Evolutionary conservation across 345 rosid genomes (phyloP).

Genomic region (Dovyalis caffra): DNA sequence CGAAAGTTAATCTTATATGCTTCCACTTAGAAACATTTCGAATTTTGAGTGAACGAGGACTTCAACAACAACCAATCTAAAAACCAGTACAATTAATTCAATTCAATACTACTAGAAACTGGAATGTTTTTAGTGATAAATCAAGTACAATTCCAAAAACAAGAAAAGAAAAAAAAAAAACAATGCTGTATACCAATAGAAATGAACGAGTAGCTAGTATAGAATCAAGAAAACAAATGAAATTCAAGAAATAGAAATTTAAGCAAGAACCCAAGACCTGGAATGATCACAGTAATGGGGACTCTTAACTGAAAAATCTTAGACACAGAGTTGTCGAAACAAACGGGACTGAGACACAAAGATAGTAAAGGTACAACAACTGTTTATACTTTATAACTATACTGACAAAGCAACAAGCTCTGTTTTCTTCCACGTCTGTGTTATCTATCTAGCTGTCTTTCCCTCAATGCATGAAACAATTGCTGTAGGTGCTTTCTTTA

Average conservation of each 20-base stretch:
- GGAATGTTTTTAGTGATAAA: not conserved
- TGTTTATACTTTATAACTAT: not conserved
- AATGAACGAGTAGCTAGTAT: too few relatives aligned
- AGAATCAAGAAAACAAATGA: too few relatives aligned
- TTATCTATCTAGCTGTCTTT: not conserved
- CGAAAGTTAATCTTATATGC: not conserved
- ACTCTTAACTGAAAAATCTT: not conserved
- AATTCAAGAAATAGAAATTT: not conserved
- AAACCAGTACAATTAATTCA: too few relatives aligned
- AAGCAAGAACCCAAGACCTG: not conserved
- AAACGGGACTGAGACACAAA: too few relatives aligned
- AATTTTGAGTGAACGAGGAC: not conserved
- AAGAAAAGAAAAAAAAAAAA: too few relatives aligned
- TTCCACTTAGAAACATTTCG: not conserved
- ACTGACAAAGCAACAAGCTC: conserved; percentile 1
- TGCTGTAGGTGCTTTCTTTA: not conserved
- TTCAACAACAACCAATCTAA: too few relatives aligned
- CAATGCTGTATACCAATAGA: too few relatives aligned
- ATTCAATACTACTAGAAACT: too few relatives aligned
- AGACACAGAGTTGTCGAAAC: conserved; percentile 5
- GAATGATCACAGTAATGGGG: not conserved
- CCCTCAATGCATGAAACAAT: conserved; percentile 7
- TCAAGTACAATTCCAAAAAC: too few relatives aligned
- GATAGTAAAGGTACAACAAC: not conserved
- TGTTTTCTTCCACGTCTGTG: not conserved